Percentiles rank a stretch among this genome's conserved stretches.
These are phyloP conservation scores for Musa schizocarpa DNA, from an alignment of 176 grass and related monocot species.

Conservation along the genomic window DNA sequence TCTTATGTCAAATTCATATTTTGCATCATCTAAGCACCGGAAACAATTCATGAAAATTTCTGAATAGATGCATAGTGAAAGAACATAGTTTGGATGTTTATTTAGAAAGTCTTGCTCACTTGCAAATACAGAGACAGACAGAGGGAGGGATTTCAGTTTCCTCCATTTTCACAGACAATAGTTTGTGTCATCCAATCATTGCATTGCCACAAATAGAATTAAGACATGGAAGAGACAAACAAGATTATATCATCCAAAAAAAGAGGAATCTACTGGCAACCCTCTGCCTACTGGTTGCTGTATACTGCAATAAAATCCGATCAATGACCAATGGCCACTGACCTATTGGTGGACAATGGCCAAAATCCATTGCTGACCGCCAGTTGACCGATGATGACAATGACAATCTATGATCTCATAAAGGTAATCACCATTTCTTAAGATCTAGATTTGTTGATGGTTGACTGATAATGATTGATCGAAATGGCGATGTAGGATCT, in stretches of 20 bases:
- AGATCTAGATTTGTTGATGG: too few species aligned
- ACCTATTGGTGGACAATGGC: too few species aligned
- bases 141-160: constrained; percentile 77
- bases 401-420: too few species aligned
- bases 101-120: constrained; percentile 30
- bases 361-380: too few species aligned
- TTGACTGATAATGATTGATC: too few species aligned
- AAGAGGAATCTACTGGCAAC: neutral
- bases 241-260: neutral
- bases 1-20: constrained; percentile 58
- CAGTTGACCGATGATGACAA: too few species aligned
- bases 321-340: too few species aligned
- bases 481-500: too few species aligned
- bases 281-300: too few species aligned
- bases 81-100: constrained; percentile 7
- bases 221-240: neutral
- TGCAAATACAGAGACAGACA: constrained; percentile 63
- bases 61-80: constrained; percentile 11
- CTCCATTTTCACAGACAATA: constrained; percentile 87
- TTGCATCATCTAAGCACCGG: constrained; percentile 41
- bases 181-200: constrained; percentile 63
- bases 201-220: constrained; percentile 32
- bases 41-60: constrained; percentile 11
- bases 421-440: too few species aligned
- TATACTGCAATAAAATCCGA: too few species aligned